Evolutionary conservation across 2,329 filamentous ascomycete genomes (phyloP), one percentile per base, ranked within the genome.

Genomic region (Didymella pomorum): DNA sequence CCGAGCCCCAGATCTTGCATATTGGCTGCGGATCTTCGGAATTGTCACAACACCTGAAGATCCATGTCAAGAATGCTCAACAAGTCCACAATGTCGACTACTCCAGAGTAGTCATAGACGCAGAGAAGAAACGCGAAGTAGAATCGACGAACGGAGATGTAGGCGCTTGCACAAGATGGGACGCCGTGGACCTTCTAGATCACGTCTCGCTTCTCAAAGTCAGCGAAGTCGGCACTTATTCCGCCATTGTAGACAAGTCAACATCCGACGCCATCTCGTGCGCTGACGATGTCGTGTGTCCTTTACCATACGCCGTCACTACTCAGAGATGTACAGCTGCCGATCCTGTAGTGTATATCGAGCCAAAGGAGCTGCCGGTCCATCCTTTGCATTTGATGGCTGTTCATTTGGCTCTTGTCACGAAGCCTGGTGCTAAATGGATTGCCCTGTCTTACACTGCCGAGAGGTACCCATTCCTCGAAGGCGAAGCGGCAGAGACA

Each of bases 51-150:
- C 75, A 77, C 49, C 64, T 79, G 14, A 70, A 71, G n/a, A 63
- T 60, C 2, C 66, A 74, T 35, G 74, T 77, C 4, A 41, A 66
- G 1, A 37, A 65, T 14, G 69, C 77, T 2, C 37, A 41, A 11
- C 74, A 76, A 25, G 68, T 79, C 8, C 73, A 76, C 41, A 79
- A 79, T 48, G 35, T 78, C 23, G 77, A 79, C 54, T 79, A 77
- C 53, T 77, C 76, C 1, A 60, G 66, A 21, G 69, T 74, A 14
- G 76, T 75, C 1, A 69, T 78, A 16, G 62, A 72, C 6, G 48
- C 76, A 2, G 76, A 76, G 12, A 61, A 55, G 42, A 60, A 63
- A 44, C 63, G 48, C 60, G 76, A 79, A 16, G 2, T 37, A 7
- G 45, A 33, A 4, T 31, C 21, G 11, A 4, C 42, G 29, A 37